phyloP scores from a whole-genome alignment of 768 basidiomycete genomes.

The Russula griseocarnosa region DNA sequence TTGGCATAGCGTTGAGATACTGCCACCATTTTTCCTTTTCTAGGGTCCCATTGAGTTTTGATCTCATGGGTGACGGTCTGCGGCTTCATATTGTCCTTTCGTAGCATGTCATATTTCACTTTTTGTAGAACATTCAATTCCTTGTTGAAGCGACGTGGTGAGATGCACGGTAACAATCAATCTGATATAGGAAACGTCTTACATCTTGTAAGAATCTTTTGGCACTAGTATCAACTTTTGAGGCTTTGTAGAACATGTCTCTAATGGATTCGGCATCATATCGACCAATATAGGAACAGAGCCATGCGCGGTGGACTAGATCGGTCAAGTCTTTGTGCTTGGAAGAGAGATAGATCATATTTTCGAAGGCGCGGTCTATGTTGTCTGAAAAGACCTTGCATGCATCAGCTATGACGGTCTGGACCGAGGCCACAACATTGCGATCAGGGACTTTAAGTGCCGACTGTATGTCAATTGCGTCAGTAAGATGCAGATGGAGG shows the following conservation, averaged over 20 bases:
- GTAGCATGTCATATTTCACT: conserved; percentile 15
- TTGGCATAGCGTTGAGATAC: conserved; percentile 21
- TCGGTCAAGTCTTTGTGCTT: conserved; percentile 20
- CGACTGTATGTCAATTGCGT: conserved; percentile 58
- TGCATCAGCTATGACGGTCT: conserved; percentile 31
- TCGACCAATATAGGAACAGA: conserved; percentile 38
- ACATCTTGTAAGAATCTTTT: conserved; percentile 38
- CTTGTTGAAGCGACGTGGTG: not conserved
- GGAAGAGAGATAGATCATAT: conserved; percentile 20
- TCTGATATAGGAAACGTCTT: conserved; percentile 13
- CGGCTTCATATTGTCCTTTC: conserved; percentile 18
- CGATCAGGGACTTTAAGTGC: conserved; percentile 40
- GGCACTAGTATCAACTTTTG: conserved; percentile 42
- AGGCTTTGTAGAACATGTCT: conserved; percentile 42
- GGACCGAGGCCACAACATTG: conserved; percentile 42
- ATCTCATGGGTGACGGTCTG: conserved; percentile 15
- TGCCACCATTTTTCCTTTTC: conserved; percentile 19
- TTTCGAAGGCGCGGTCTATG: conserved; percentile 29
- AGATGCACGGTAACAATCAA: not conserved
- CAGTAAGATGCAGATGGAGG: conserved; percentile 41
- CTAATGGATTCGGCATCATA: conserved; percentile 37
- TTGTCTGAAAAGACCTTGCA: conserved; percentile 29
- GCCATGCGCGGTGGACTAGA: conserved; percentile 34
- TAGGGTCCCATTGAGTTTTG: conserved; percentile 15
- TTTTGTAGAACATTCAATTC: conserved; percentile 18